Conservation (phyloP, 2,329 filamentous ascomycete species). For the Ophioceras dolichostomum region DNA sequence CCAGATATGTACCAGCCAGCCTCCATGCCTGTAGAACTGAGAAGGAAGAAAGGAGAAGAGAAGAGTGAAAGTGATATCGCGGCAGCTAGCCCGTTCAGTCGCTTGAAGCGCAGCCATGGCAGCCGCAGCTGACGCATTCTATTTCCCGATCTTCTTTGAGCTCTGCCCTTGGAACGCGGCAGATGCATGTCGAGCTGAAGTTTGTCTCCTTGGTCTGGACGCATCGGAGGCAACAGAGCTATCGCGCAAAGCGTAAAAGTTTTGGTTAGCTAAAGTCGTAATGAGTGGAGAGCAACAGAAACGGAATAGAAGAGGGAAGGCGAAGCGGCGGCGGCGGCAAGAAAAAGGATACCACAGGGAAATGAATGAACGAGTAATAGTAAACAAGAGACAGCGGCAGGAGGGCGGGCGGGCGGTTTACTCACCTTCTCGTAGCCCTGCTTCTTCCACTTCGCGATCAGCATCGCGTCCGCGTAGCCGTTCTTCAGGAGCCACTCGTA, state of each 20-base stretch:
- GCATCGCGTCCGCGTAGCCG: constrained; percentile 81
- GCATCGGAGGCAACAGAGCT: constrained; percentile 90
- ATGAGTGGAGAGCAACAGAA: too few species aligned
- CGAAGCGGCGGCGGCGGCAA: too few species aligned
- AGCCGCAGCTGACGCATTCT: constrained; percentile 92
- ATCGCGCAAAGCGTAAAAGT: too few species aligned
- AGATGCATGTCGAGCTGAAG: constrained; percentile 95
- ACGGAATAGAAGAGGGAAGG: too few species aligned
- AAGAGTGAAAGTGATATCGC: too few species aligned
- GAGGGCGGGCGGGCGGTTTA: constrained; percentile 2
- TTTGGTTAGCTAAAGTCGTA: too few species aligned
- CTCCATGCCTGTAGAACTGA: too few species aligned
- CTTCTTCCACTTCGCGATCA: constrained; percentile 99
- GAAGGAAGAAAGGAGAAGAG: too few species aligned
- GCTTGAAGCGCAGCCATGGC: constrained; percentile 76
- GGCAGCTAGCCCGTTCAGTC: too few species aligned
- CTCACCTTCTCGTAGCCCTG: constrained; percentile 92
- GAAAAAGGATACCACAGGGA: neutral
- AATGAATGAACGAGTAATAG: too few species aligned
- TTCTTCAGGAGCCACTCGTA: constrained; percentile 98
- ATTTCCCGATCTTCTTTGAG: constrained; percentile 84
- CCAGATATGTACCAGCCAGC: too few species aligned
- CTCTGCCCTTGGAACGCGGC: constrained; percentile 79
- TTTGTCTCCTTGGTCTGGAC: constrained; percentile 99
- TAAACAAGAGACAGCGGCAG: neutral